Evolutionary conservation across 2,329 filamentous ascomycete species (phyloP), one percentile per base, ranked within the genome.

Genomic region (Epichloe sylvatica): DNA sequence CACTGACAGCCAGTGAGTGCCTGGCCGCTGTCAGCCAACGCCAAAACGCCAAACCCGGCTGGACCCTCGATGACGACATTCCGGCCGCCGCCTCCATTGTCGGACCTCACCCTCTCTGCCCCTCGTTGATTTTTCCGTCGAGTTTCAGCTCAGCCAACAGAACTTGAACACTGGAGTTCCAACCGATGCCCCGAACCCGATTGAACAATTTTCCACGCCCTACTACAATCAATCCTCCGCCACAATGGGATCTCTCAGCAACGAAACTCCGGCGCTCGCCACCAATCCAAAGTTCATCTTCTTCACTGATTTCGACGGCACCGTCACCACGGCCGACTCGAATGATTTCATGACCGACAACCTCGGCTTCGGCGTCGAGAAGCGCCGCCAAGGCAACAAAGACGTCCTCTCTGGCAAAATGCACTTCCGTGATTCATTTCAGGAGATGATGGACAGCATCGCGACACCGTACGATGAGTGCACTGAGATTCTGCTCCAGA

Each of bases 231-330:
- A 38, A n/a, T 17, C 21, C 40, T 19, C 21, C 13, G 41, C 37
- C 61, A 67, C 51, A 47, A 74, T 75, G 71, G 70, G 69, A 49
- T 70, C 70, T 49, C 54, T 62, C 25, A 53, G 60, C 41, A 63
- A 59, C 51, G 64, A 70, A 45, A 75, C 78, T 25, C 78, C 78
- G 50, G 79, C 79, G 42, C 69, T 83, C 65, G 72, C 72, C 60
- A 80, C 74, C 51, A 81, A 84, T 64, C 90, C 90, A 47, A 85
- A 88, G 70, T 86, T 87, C 73, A 90, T 98, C 73, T 96, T 98
- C 78, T 97, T 97, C 74, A 95, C 90, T 58, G 92, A 98, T 71
- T 97, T 97, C 64, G 92, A 98, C 69, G 92, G 92, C 61, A 97
- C 90, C 49, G 91, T 96, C 64, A 96, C 91, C 45, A 76, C 74